A percentile compares a stretch with the other conserved stretches of the same genome.
Evolutionary conservation across 2,329 filamentous ascomycete genomes (phyloP).

Genomic region (Bipolaris oryzae): DNA sequence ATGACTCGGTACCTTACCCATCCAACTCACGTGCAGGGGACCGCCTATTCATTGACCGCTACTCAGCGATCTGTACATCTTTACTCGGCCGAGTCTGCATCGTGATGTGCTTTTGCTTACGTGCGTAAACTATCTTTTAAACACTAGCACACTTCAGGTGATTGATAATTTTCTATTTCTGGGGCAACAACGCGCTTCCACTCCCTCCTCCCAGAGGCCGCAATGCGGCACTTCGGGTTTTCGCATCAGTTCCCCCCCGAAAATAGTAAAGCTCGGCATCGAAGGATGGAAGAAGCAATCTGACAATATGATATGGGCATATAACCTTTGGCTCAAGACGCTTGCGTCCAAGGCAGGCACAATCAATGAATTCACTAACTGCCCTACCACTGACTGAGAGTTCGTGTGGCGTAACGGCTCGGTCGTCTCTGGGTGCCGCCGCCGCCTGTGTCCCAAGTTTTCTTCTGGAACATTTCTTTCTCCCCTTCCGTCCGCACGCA

Average conservation of each 20-base stretch:
- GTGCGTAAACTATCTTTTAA: background rate
- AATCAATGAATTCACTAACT: background rate
- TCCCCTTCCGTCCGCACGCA: background rate
- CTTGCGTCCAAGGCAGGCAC: background rate
- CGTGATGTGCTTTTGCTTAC: background rate
- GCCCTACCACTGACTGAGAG: background rate
- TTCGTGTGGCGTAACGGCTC: background rate
- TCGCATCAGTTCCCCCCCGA: background rate
- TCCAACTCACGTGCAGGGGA: background rate
- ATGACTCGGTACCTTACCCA: background rate
- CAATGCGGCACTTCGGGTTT: background rate
- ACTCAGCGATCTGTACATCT: background rate
- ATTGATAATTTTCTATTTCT: conserved; percentile 12
- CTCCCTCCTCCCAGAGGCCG: background rate
- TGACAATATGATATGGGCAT: background rate
- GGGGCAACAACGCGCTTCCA: background rate
- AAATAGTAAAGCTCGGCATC: background rate
- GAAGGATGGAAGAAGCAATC: background rate
- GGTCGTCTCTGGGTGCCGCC: background rate
- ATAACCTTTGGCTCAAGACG: background rate
- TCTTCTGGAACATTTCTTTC: background rate
- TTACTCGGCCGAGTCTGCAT: background rate
- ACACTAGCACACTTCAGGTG: conserved; percentile 5
- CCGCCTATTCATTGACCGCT: background rate
- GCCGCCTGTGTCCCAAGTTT: background rate